Evolutionary conservation across 495 filamentous ascomycete genomes (phyloP).

Genomic region (Podospora tetraspora): DNA sequence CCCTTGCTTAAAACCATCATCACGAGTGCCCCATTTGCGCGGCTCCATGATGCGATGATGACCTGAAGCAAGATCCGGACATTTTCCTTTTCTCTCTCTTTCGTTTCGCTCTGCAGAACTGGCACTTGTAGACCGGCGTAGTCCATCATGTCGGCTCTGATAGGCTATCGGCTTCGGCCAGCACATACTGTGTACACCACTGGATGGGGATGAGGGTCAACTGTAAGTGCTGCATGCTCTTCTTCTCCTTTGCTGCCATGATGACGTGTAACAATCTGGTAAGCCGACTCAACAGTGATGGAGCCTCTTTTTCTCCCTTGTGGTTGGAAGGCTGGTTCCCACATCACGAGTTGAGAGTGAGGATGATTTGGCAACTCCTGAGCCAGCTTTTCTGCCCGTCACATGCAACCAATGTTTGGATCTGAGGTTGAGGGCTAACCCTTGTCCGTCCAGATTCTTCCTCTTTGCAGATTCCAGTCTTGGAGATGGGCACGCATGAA

Average conservation of each 20-base stretch:
- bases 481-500: not conserved
- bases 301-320: constrained; percentile 1
- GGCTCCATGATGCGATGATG: constrained; percentile 96
- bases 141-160: not conserved
- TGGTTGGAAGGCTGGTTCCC: not conserved
- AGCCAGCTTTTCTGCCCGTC: constrained; percentile 8
- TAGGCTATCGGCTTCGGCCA: not conserved
- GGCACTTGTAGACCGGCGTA: not conserved
- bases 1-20: constrained; percentile 98
- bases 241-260: constrained; percentile 16
- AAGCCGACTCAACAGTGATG: constrained; percentile 34
- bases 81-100: constrained; percentile 20
- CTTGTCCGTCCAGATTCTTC: not conserved
- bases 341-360: constrained; percentile 30
- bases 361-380: constrained; percentile 26
- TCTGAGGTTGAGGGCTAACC: constrained; percentile 16
- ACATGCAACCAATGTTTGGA: not conserved
- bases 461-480: not conserved
- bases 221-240: not conserved
- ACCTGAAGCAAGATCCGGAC: constrained; percentile 67
- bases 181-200: constrained; percentile 1
- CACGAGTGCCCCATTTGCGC: constrained; percentile 79
- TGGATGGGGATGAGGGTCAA: not conserved
- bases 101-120: not conserved
- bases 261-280: constrained; percentile 33